phyloP scores from a whole-genome alignment of 306 rosid genomes.

The Inga leiocalycina region DNA sequence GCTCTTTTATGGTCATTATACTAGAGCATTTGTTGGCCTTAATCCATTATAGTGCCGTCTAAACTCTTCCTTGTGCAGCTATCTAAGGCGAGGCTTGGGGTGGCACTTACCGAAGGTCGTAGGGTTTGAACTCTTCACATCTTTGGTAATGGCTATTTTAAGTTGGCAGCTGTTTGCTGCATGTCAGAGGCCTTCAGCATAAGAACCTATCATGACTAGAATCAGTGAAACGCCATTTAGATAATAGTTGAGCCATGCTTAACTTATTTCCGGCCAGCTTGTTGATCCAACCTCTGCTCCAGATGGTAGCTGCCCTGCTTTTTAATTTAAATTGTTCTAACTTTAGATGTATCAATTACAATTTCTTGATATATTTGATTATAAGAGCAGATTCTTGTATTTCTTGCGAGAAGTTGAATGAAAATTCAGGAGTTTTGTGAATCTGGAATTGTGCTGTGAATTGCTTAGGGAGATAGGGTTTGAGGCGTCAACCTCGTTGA shows the following conservation, averaged over 20 bases:
- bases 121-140: conserved; percentile 85
- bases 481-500: not conserved
- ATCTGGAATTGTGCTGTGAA: conserved; percentile 15
- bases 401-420: conserved; percentile 26
- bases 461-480: not conserved
- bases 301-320: conserved; percentile 31
- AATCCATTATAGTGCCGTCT: conserved; percentile 20
- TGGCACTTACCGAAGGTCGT: conserved; percentile 94
- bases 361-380: conserved; percentile 30
- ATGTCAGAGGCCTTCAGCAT: conserved; percentile 87
- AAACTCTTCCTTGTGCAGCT: conserved; percentile 60
- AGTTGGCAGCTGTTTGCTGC: conserved; percentile 93
- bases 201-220: conserved; percentile 32
- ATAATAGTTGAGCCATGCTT: conserved; percentile 25
- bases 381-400: conserved; percentile 7
- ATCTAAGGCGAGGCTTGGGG: conserved; percentile 86
- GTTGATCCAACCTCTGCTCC: conserved; percentile 33
- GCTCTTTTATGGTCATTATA: conserved; percentile 7
- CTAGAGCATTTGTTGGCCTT: not conserved
- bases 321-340: conserved; percentile 30
- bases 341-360: conserved; percentile 26
- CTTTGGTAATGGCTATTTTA: conserved; percentile 83
- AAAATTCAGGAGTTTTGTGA: conserved; percentile 35
- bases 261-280: conserved; percentile 29
- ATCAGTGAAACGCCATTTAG: not conserved